Conservation (phyloP, 352 stramenopile genomes). For the Phytophthora sp. region DNA sequence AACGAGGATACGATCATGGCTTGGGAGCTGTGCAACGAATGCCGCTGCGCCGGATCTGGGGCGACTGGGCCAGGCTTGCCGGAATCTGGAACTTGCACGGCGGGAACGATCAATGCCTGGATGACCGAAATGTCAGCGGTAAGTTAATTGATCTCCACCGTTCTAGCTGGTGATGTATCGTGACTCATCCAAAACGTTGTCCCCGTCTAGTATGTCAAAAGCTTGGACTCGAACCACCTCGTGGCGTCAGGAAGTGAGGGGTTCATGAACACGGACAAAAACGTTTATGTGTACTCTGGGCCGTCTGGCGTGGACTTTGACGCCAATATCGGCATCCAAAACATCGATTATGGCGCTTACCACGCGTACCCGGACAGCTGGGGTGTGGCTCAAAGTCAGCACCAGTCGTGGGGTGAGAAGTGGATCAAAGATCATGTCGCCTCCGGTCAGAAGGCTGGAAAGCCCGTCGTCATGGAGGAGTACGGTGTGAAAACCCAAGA, state of each 20-base stretch:
- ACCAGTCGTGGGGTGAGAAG: slow-evolving; percentile 25
- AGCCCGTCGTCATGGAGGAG: slow-evolving; percentile 40
- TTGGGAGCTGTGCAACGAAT: slow-evolving; percentile 30
- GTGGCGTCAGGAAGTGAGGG: slow-evolving; percentile 36
- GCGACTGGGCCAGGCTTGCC: slow-evolving; percentile 8
- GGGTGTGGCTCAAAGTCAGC: slow-evolving; percentile 29
- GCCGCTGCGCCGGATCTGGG: slow-evolving; percentile 31
- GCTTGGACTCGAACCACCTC: slow-evolving; percentile 38
- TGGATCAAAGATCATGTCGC: slow-evolving; percentile 42
- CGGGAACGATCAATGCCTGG: slow-evolving; percentile 30
- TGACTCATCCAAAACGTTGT: not conserved
- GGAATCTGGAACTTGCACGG: slow-evolving; percentile 28
- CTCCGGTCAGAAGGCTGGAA: slow-evolving; percentile 27
- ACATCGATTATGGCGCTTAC: slow-evolving; percentile 42
- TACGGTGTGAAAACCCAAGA: slow-evolving; percentile 33
- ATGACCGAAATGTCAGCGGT: slow-evolving; percentile 41
- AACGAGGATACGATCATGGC: slow-evolving; percentile 36
- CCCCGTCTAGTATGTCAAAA: slow-evolving; percentile 36
- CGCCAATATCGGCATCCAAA: slow-evolving; percentile 34
- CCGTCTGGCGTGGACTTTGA: slow-evolving; percentile 39
- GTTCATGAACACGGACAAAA: slow-evolving; percentile 43
- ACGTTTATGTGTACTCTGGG: slow-evolving; percentile 42
- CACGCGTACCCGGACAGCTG: slow-evolving; percentile 41
- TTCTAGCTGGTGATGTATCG: too few relatives aligned
- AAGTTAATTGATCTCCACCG: too few relatives aligned